Conservation (phyloP, 2,329 filamentous ascomycete species). For the Aspergillus clavatus region DNA sequence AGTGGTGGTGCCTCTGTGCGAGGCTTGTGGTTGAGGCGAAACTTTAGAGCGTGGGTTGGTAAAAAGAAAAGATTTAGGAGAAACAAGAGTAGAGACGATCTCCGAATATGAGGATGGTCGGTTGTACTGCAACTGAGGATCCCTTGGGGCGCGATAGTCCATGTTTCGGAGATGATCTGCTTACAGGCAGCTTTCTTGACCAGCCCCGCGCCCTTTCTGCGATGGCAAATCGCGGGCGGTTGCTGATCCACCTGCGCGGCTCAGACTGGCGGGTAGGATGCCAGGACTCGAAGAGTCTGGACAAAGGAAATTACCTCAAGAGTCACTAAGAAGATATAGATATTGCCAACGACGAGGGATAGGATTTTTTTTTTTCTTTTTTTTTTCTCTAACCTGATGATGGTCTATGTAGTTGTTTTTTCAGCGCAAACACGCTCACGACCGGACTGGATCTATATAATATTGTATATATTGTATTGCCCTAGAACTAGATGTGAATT, state of each 20-base stretch:
- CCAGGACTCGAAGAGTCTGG: too few relatives aligned
- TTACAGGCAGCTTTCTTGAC: background rate
- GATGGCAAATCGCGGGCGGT: slow-evolving; percentile 4
- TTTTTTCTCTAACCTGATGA: background rate
- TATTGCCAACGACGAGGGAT: too few relatives aligned
- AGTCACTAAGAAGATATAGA: too few relatives aligned
- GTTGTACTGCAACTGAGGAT: slow-evolving; percentile 19
- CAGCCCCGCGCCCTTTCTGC: slow-evolving; percentile 12
- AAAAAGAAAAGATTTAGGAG: slow-evolving; percentile 36
- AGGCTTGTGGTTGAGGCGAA: slow-evolving; percentile 12
- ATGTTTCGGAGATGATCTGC: slow-evolving; percentile 5
- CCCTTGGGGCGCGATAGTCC: slow-evolving; percentile 16
- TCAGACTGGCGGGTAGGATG: too few relatives aligned
- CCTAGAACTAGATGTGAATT: background rate
- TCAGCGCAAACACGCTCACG: too few relatives aligned
- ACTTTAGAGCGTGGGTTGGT: slow-evolving; percentile 17
- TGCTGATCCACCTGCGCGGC: slow-evolving; percentile 1
- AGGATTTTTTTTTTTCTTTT: background rate
- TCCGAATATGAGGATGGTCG: slow-evolving; percentile 22
- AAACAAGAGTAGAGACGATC: slow-evolving; percentile 31
- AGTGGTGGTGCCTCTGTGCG: slow-evolving; percentile 6
- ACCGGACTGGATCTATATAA: too few relatives aligned
- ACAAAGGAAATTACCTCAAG: too few relatives aligned
- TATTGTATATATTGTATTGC: too few relatives aligned
- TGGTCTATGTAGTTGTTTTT: background rate